phyloP scores from a whole-genome alignment of 768 basidiomycete genomes.

The Amanita rimosa region DNA sequence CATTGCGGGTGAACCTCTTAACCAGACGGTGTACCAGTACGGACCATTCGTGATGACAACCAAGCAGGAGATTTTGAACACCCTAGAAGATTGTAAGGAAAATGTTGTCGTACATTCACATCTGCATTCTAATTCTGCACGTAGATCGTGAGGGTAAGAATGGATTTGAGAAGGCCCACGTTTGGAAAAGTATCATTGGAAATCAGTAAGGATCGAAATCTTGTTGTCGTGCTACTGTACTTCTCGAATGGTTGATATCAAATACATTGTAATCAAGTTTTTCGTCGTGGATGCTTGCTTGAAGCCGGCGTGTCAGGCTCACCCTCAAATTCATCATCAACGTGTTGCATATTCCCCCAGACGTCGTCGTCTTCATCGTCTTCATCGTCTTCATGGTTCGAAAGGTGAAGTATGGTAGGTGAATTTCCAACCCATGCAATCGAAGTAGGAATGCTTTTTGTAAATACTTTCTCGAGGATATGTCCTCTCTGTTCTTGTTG shows the following conservation, averaged over 20 bases:
- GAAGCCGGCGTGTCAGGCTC: conserved; percentile 13
- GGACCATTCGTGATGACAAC: conserved; percentile 85
- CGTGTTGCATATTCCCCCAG: conserved; percentile 57
- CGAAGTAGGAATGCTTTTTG: conserved; percentile 50
- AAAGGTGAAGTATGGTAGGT: conserved; percentile 7
- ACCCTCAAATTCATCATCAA: conserved; percentile 23
- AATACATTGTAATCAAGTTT: not conserved
- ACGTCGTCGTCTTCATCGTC: conserved; percentile 52
- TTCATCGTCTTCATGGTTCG: conserved; percentile 18
- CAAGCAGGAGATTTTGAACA: conserved; percentile 68
- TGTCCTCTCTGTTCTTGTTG: conserved; percentile 47
- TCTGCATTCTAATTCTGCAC: conserved; percentile 6
- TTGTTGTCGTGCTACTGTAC: not conserved
- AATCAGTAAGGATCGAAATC: conserved; percentile 16
- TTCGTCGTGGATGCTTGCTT: conserved; percentile 15
- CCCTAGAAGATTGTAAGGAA: conserved; percentile 66
- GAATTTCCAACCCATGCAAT: conserved; percentile 46
- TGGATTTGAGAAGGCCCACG: conserved; percentile 85
- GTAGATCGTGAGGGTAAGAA: conserved; percentile 65
- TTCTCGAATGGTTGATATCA: not conserved
- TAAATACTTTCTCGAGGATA: conserved; percentile 52
- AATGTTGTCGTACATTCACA: not conserved
- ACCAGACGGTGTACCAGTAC: conserved; percentile 82
- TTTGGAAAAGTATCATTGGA: conserved; percentile 81
- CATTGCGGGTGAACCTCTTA: conserved; percentile 80